Conservation (phyloP, 306 rosid species). For the Datisca glomerata region DNA sequence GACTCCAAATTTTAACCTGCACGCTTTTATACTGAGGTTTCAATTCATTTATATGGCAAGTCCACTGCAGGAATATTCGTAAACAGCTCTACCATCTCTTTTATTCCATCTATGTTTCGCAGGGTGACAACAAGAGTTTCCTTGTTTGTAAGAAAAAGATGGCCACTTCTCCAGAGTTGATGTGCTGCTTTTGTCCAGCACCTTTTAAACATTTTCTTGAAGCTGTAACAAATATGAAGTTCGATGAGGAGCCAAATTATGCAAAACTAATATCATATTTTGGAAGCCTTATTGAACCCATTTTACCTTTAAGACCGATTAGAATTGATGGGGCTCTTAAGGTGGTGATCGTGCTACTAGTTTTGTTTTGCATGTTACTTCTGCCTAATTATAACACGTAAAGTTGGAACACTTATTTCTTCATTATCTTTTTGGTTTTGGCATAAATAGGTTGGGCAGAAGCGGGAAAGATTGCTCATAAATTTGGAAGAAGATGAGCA, state of each 20-base stretch:
- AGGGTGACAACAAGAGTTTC: slow-evolving; percentile 98
- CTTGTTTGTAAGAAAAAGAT: slow-evolving; percentile 91
- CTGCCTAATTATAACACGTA: neutral
- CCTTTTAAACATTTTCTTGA: slow-evolving; percentile 88
- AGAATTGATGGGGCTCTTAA: slow-evolving; percentile 91
- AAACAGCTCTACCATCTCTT: too few relatives aligned
- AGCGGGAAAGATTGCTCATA: slow-evolving; percentile 65
- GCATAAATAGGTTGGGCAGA: slow-evolving; percentile 69
- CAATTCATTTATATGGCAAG: too few relatives aligned
- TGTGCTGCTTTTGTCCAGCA: slow-evolving; percentile 86
- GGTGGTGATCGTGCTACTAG: slow-evolving; percentile 24
- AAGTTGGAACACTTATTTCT: slow-evolving; percentile 6
- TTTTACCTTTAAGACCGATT: slow-evolving; percentile 59
- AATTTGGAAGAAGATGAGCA: slow-evolving; percentile 87
- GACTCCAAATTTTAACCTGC: slow-evolving; percentile 7
- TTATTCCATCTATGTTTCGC: slow-evolving; percentile 15
- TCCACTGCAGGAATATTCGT: too few relatives aligned
- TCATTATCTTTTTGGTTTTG: slow-evolving; percentile 4
- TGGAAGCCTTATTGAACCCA: slow-evolving; percentile 75
- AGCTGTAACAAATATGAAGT: slow-evolving; percentile 76
- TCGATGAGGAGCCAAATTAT: slow-evolving; percentile 94
- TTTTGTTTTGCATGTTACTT: neutral
- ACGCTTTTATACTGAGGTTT: too few relatives aligned
- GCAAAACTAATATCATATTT: slow-evolving; percentile 65
- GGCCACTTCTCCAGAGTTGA: slow-evolving; percentile 79